Base-by-base conservation (phyloP, 805 yeast genomes). In the Pichia rugopelliculosa region DNA sequence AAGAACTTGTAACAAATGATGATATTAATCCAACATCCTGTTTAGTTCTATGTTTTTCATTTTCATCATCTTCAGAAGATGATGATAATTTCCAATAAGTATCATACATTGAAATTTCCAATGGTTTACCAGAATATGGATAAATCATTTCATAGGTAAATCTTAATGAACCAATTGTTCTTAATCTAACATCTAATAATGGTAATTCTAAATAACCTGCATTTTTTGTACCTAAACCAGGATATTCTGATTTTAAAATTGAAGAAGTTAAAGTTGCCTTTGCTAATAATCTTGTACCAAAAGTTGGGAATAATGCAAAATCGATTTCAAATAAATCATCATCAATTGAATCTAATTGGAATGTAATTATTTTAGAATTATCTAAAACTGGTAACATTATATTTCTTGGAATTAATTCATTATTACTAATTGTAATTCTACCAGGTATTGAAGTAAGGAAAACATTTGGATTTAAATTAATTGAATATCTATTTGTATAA, bases 41-140 rank as follows among this genome's bases (percentile, higher is more conserved):
- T 11, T 46, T 47, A 37, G 45, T 46, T 38, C 37, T 25, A 3
- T 34, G n/a, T 36, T 21, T 20, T 36, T 36, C 17, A 21, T 21
- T 10, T 7, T 20, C 17, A 21, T 46, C 47, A 22, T 52, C 54
- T 24, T 55, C 59, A 1, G 61, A 57, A 9, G 61, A 78, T 40
- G 83, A 76, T 0, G 96, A 86, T 0, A 96, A 83, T 65, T 90
- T 93, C 99, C 99, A 91, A 66, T 91, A 91, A 0, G 98, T 91
- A 59, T 90, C 97, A 61, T 86, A 89, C 68, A 88, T 87, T 11
- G 95, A 82, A 39, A 95, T 84, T 64, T 90, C 97, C 49, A 91
- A 69, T 5, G 95, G 84, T 0, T 68, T 69, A 7, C 96, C 97
- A 6, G 82, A 73, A 61, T 84, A 93, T n/a, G 99, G 97, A 62